Evolutionary conservation across 1,284 basidiomycete species (phyloP).

Genomic region (Schizopora paradoxa): DNA sequence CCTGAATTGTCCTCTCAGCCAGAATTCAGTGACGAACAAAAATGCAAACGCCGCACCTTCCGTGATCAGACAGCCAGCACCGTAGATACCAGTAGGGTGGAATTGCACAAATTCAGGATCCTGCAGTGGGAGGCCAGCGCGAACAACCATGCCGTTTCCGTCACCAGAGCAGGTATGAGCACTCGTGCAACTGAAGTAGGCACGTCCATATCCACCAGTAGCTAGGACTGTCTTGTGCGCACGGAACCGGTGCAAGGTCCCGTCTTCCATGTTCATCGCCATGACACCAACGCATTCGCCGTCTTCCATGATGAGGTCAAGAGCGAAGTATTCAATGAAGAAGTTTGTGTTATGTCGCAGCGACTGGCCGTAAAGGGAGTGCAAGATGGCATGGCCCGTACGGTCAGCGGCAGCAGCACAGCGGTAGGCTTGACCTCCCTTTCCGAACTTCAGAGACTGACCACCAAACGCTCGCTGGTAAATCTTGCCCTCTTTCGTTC

Average conservation of each 20-base stretch:
- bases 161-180: conserved; percentile 99
- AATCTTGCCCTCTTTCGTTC: conserved; percentile 99
- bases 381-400: conserved; percentile 97
- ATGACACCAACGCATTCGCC: conserved; percentile 99
- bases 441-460: conserved; percentile 95
- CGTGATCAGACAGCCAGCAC: conserved; percentile 97
- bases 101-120: conserved; percentile 99
- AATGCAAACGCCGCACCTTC: conserved; percentile 59
- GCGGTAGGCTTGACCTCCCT: conserved; percentile 98
- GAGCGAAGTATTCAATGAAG: conserved; percentile 99
- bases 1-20: conserved; percentile 41
- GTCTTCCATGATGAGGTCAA: conserved; percentile 97
- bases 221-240: conserved; percentile 98
- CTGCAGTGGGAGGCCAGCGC: conserved; percentile 95
- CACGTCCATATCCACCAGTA: conserved; percentile 96
- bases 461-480: conserved; percentile 99
- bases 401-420: conserved; percentile 99
- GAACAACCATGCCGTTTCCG: conserved; percentile 97
- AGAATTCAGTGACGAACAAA: conserved; percentile 2
- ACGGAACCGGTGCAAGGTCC: conserved; percentile 97
- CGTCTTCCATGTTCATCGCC: conserved; percentile 99
- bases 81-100: conserved; percentile 99
- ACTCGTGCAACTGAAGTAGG: conserved; percentile 98
- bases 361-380: conserved; percentile 98
- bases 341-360: conserved; percentile 99